phyloP scores from a whole-genome alignment of 768 basidiomycete genomes.

The Coprinellus aureogranulatus region DNA sequence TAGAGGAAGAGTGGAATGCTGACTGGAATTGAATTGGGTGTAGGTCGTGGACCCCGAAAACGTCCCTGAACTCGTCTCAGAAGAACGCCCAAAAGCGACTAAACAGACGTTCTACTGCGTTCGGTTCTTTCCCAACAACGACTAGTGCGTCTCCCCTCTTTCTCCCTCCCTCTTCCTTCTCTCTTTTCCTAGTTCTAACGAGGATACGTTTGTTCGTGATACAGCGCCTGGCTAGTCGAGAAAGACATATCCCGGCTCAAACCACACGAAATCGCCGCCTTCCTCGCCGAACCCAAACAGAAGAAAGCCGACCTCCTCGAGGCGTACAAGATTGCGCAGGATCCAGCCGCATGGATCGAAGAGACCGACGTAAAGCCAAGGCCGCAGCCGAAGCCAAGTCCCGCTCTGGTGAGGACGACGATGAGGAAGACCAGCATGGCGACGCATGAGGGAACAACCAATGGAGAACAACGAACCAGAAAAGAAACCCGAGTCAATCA shows the following conservation, averaged over 20 bases:
- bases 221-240: conserved; percentile 77
- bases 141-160: no score
- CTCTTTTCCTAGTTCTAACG: no score
- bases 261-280: conserved; percentile 78
- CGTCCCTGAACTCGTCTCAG: conserved; percentile 59
- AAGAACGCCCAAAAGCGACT: conserved; percentile 70
- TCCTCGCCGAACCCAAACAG: conserved; percentile 75
- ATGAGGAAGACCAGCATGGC: no score
- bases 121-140: conserved; percentile 90
- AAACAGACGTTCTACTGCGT: conserved; percentile 68
- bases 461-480: no score
- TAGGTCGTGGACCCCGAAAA: conserved; percentile 79
- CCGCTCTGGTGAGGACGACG: no score
- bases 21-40: no score
- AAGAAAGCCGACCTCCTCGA: conserved; percentile 70
- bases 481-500: no score
- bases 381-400: no score
- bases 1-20: no score
- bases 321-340: conserved; percentile 70
- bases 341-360: conserved; percentile 56
- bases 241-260: conserved; percentile 82
- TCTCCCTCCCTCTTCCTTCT: no score
- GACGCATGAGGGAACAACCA: no score
- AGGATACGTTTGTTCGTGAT: no score
- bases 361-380: conserved; percentile 46